Evolutionary conservation across 306 rosid species (phyloP).

Genomic region (Dryas alaskensis): DNA sequence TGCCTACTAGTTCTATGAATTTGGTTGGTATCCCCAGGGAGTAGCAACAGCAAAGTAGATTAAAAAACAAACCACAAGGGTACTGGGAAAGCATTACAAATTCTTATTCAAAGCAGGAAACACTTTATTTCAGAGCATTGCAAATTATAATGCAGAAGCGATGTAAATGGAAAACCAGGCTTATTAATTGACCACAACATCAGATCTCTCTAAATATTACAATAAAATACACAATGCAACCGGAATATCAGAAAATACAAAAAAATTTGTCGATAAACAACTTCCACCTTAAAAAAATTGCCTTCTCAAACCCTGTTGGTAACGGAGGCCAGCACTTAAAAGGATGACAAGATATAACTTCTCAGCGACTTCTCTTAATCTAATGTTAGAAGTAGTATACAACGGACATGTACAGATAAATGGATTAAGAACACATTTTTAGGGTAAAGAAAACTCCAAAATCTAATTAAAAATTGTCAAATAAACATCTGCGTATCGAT

Average conservation of each 20-base stretch:
- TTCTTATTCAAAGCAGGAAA: neutral
- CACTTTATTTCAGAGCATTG: neutral
- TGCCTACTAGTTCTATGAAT: no score
- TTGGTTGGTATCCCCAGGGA: no score
- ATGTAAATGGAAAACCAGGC: neutral
- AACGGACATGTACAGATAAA: neutral
- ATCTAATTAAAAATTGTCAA: constrained; percentile 31
- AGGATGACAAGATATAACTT: neutral
- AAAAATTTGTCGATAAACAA: neutral
- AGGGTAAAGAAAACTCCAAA: neutral
- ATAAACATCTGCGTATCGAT: constrained; percentile 78
- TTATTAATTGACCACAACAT: neutral
- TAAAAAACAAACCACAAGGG: no score
- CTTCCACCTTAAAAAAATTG: neutral
- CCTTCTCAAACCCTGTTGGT: neutral
- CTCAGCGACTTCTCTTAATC: constrained; percentile 7
- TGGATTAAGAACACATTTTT: neutral
- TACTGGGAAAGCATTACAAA: no score
- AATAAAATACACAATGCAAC: neutral
- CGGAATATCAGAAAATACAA: neutral
- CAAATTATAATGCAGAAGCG: neutral
- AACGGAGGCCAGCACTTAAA: neutral
- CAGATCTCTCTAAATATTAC: neutral
- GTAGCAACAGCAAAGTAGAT: no score
- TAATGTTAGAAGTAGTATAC: constrained; percentile 17